Conservation (phyloP, 78 protist species). For the Speleostelium caveatum region DNA sequence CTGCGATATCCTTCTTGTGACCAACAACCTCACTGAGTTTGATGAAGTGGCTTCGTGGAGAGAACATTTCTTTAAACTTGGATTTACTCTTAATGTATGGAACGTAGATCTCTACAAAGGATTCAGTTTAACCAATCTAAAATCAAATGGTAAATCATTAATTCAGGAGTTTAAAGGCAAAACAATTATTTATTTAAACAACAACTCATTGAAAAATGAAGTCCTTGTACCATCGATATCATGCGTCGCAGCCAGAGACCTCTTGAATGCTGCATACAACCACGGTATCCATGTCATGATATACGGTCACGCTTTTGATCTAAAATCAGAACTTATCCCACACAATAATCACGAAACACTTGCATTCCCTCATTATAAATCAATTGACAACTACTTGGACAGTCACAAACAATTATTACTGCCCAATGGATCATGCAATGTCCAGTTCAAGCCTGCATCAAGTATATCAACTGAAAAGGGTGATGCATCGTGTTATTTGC, state of each 20-base stretch:
- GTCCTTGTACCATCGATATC: slow-evolving; percentile 7
- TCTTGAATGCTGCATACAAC: slow-evolving; percentile 49
- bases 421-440: slow-evolving; percentile 21
- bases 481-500: background rate
- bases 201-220: slow-evolving; percentile 51
- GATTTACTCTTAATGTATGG: slow-evolving; percentile 45
- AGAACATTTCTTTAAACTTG: background rate
- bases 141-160: slow-evolving; percentile 23
- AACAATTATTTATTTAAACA: slow-evolving; percentile 51
- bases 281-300: slow-evolving; percentile 50
- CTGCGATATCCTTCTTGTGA: slow-evolving; percentile 30
- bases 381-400: no score
- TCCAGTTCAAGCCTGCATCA: slow-evolving; percentile 12
- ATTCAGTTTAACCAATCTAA: slow-evolving; percentile 4
- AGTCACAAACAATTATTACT: slow-evolving; percentile 14
- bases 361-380: slow-evolving; percentile 5
- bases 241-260: slow-evolving; percentile 21
- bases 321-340: slow-evolving; percentile 10
- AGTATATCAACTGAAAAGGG: background rate
- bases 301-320: slow-evolving; percentile 12
- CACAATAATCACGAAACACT: slow-evolving; percentile 6
- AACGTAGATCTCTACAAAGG: slow-evolving; percentile 49
- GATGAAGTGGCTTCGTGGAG: slow-evolving; percentile 53
- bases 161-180: slow-evolving; percentile 46
- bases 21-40: slow-evolving; percentile 56